A percentile compares a stretch with the other conserved stretches of the same genome.
These are phyloP conservation scores for Pogostemon cablin DNA, from an alignment of 257 asterid species.

Conservation along the genomic window DNA sequence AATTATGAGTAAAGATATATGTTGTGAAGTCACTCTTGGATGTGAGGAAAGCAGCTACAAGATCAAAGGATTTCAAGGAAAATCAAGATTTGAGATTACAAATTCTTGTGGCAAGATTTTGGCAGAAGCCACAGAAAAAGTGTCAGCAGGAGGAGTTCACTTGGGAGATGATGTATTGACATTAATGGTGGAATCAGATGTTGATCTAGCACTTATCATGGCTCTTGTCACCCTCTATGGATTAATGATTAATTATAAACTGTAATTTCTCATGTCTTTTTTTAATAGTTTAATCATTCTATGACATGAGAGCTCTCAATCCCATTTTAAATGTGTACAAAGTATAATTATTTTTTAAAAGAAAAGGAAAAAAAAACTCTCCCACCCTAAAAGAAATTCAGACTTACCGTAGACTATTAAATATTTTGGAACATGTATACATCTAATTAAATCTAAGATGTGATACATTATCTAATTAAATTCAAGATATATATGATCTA, in stretches of 20 bases:
- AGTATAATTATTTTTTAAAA: no score
- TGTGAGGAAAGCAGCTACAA: conserved; percentile 40
- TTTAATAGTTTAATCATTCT: no score
- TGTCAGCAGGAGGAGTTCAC: conserved; percentile 53
- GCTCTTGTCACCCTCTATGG: conserved; percentile 67
- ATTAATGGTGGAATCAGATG: conserved; percentile 57
- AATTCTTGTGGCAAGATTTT: conserved; percentile 48
- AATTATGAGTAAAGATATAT: conserved; percentile 33
- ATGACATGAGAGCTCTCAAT: no score
- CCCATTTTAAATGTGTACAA: no score
- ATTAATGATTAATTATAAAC: conserved; percentile 44
- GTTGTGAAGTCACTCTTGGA: conserved; percentile 44
- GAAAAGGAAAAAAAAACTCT: no score
- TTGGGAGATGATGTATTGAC: conserved; percentile 78
- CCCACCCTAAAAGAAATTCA: no score
- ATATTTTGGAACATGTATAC: no score
- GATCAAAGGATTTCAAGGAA: conserved; percentile 50
- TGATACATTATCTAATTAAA: no score
- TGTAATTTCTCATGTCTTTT: conserved; percentile 31
- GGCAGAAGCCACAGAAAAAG: conserved; percentile 64
- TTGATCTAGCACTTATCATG: conserved; percentile 58
- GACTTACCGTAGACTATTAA: no score
- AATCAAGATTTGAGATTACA: conserved; percentile 49
- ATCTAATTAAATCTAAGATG: no score
- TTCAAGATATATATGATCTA: no score